phyloP scores from a whole-genome alignment of 176 grass and related monocot genomes.

The Oryza nivara region DNA sequence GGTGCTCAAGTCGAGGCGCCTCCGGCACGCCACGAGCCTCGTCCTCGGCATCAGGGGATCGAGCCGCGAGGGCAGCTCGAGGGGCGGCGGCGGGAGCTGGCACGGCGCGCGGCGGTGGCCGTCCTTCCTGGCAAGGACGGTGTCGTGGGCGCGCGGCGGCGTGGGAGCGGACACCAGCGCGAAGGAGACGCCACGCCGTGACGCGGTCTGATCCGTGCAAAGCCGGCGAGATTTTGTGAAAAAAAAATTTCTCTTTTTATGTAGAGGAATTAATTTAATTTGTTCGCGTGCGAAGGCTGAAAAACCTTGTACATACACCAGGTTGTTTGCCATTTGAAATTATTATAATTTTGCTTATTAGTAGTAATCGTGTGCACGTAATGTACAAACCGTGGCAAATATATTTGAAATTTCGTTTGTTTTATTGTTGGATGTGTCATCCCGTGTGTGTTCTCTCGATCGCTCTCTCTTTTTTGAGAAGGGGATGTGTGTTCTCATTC shows the following conservation, averaged over 20 bases:
- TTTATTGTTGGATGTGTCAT: neutral
- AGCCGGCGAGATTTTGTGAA: neutral
- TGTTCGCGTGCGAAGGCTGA: neutral
- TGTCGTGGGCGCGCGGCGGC: slow-evolving; percentile 52
- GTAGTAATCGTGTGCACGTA: neutral
- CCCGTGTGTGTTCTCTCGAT: too few relatives aligned
- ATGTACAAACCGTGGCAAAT: neutral
- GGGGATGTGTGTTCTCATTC: neutral
- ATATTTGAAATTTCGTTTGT: neutral
- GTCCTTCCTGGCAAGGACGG: slow-evolving; percentile 48
- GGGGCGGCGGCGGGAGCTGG: slow-evolving; percentile 45
- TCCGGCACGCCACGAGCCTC: slow-evolving; percentile 75
- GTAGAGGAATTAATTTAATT: too few relatives aligned
- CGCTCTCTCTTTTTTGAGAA: too few relatives aligned
- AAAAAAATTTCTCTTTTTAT: neutral
- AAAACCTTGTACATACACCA: neutral
- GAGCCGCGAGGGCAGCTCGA: slow-evolving; percentile 60
- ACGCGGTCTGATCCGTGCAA: neutral
- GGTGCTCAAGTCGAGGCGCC: slow-evolving; percentile 55
- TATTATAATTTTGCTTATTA: neutral
- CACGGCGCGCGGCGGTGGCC: slow-evolving; percentile 62
- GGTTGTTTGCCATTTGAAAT: neutral
- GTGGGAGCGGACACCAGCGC: slow-evolving; percentile 8
- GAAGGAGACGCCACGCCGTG: neutral
- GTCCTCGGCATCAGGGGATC: slow-evolving; percentile 43